Evolutionary conservation across 805 yeast species (phyloP), one percentile per base, ranked within the genome.

Genomic region (Zygotorulaspora sp.): DNA sequence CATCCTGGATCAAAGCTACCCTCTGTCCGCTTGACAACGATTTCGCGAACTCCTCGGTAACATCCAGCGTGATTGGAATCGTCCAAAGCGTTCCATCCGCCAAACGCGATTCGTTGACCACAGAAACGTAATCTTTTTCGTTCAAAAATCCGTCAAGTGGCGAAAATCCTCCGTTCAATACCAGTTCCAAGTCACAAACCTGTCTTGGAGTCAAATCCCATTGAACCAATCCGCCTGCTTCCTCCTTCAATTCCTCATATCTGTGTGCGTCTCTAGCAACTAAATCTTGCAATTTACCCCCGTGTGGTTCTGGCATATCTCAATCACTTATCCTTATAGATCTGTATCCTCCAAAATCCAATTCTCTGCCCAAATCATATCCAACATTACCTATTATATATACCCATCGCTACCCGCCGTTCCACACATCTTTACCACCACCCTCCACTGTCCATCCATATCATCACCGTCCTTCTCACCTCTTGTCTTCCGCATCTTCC

Each of bases 131-230:
- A 59, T 82, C 88, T 28, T 71, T 66, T 62, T 81, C 71, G 46
- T 70, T 73, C 54, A 79, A 65, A 62, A 77, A 82, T 14, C 84
- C 88, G 27, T 71, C 68, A 60, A 79, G 66, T 36, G 87, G 97
- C 26, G 96, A 87, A 62, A 89, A 89, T 4, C 97, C 97, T 63
- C 97, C 97, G 54, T 83, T 83, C 44, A 90, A 67, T 57, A 89
- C 85, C 63, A 90, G 72, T 67, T 89, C 97, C 57, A 90, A 68
- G 63, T 89, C 97, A 65, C 97, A 89, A 40, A 89, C 70, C 63
- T 89, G 97, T 61, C 97, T 82, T 46, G 78, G 90, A 22, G 94
- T 80, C 49, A 89, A 71, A 13, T 43, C 45, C 55, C 58, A 52
- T 15, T 70, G 65, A 19, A 68, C 48, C 32, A 66, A 58, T 14